Evolutionary conservation across 2,329 filamentous ascomycete species (phyloP).

Genomic region (Eutypa lata): DNA sequence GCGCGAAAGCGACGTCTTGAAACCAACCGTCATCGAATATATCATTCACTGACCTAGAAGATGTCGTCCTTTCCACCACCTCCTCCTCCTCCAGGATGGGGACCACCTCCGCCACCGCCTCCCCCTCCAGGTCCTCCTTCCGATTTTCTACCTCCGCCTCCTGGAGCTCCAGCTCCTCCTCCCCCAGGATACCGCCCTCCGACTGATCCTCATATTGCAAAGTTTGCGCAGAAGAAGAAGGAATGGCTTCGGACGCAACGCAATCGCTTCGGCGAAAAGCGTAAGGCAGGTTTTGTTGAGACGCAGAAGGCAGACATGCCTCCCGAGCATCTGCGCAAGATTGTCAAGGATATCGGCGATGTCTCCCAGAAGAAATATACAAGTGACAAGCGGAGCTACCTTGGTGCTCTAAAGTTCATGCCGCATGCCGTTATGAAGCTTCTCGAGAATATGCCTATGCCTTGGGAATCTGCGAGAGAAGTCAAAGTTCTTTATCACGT

Average conservation of each 20-base stretch:
- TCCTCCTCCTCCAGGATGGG: slow-evolving; percentile 58
- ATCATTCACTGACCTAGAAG: slow-evolving; percentile 14
- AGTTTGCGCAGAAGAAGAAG: slow-evolving; percentile 98
- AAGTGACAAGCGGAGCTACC: slow-evolving; percentile 95
- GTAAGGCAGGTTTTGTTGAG: slow-evolving; percentile 93
- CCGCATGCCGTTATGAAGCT: slow-evolving; percentile 96
- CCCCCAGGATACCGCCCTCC: slow-evolving; percentile 82
- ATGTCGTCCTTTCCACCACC: slow-evolving; percentile 54
- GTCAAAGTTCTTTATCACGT: slow-evolving; percentile 98
- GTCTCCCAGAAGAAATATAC: slow-evolving; percentile 99
- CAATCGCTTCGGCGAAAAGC: slow-evolving; percentile 93
- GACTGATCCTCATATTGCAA: slow-evolving; percentile 79
- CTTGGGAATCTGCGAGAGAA: slow-evolving; percentile 93
- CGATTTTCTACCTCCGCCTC: slow-evolving; percentile 55
- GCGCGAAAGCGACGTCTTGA: slow-evolving; percentile 27
- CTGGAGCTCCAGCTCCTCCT: slow-evolving; percentile 63
- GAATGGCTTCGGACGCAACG: slow-evolving; percentile 93
- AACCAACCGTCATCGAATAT: slow-evolving; percentile 17
- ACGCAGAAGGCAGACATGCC: slow-evolving; percentile 99
- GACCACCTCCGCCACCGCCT: slow-evolving; percentile 46
- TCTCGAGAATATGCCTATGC: slow-evolving; percentile 99
- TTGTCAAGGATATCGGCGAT: slow-evolving; percentile 97
- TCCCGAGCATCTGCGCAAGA: slow-evolving; percentile 95
- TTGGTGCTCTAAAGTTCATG: slow-evolving; percentile 98
- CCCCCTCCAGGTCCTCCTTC: slow-evolving; percentile 56